Conservation (phyloP, 2,329 filamentous ascomycete genomes). For the Onygena corvina region DNA sequence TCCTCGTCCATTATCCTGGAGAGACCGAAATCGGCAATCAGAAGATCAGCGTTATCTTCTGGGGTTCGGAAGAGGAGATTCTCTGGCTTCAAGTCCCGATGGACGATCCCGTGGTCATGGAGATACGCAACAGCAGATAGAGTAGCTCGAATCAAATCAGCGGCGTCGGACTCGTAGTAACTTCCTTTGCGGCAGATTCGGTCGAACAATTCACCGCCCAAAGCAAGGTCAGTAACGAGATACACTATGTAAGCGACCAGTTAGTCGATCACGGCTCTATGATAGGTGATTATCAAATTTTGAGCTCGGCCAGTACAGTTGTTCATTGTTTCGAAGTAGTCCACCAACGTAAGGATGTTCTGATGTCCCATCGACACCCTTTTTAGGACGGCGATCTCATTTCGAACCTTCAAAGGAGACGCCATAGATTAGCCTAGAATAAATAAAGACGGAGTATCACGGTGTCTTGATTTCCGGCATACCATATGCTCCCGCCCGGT, state of each 20-base stretch:
- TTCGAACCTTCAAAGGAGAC: constrained; percentile 56
- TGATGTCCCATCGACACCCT: constrained; percentile 98
- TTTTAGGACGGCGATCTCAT: constrained; percentile 95
- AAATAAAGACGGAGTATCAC: background rate
- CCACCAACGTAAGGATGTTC: constrained; percentile 93
- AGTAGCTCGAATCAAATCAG: constrained; percentile 85
- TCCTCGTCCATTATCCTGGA: constrained; percentile 98
- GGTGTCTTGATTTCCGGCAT: background rate
- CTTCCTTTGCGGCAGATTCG: constrained; percentile 97
- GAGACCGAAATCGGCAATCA: constrained; percentile 94
- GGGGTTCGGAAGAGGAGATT: constrained; percentile 94
- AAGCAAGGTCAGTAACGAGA: constrained; percentile 88
- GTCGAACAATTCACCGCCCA: constrained; percentile 94
- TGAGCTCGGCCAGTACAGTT: constrained; percentile 50
- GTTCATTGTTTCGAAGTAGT: constrained; percentile 99
- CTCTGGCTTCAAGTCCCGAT: constrained; percentile 94
- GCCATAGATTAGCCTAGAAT: background rate
- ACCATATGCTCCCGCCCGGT: constrained; percentile 97
- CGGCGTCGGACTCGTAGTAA: constrained; percentile 95
- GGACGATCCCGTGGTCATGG: constrained; percentile 96
- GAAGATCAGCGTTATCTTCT: constrained; percentile 90
- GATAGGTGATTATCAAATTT: background rate
- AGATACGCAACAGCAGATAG: constrained; percentile 96
- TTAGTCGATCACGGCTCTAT: background rate
- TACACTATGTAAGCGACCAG: constrained; percentile 49